A percentile compares a stretch with the other conserved stretches of the same genome.
These are phyloP conservation scores for Trichoderma virens DNA, from an alignment of 495 filamentous ascomycete genomes.

Conservation along the genomic window DNA sequence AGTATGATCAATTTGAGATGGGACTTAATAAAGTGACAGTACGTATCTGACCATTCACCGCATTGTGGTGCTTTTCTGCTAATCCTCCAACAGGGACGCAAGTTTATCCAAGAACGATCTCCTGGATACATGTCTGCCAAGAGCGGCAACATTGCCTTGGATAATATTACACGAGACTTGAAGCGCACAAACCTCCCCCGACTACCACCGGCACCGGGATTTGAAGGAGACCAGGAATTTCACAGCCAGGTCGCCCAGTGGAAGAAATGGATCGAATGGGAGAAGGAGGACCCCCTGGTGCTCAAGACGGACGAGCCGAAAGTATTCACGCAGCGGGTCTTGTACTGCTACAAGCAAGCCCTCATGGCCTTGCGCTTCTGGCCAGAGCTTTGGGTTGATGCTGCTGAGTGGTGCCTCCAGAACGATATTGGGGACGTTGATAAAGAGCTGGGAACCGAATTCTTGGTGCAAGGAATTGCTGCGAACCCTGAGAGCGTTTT, in stretches of 20 bases:
- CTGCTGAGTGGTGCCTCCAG: conserved; percentile 83
- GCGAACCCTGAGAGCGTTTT: conserved; percentile 93
- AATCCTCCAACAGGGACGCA: conserved; percentile 57
- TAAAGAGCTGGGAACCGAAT: conserved; percentile 51
- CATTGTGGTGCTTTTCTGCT: conserved; percentile 13
- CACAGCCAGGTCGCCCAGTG: conserved; percentile 79
- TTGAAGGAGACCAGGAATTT: conserved; percentile 81
- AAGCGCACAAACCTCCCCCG: conserved; percentile 68
- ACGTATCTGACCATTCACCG: conserved; percentile 18
- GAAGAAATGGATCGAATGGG: conserved; percentile 91
- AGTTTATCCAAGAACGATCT: conserved; percentile 85
- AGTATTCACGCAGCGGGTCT: conserved; percentile 64
- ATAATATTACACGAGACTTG: conserved; percentile 75
- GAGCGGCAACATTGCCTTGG: conserved; percentile 70
- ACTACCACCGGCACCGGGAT: conserved; percentile 75
- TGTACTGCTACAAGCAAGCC: conserved; percentile 90
- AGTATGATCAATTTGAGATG: conserved; percentile 95
- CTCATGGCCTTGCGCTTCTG: conserved; percentile 89
- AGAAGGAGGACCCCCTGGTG: conserved; percentile 84
- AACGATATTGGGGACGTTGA: conserved; percentile 60
- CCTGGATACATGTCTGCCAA: conserved; percentile 90
- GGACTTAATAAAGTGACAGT: conserved; percentile 81
- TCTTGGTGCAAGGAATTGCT: conserved; percentile 70
- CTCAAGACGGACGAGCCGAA: conserved; percentile 66
- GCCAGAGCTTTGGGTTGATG: conserved; percentile 93